phyloP scores from a whole-genome alignment of 306 rosid species.

The Prunus mira region DNA sequence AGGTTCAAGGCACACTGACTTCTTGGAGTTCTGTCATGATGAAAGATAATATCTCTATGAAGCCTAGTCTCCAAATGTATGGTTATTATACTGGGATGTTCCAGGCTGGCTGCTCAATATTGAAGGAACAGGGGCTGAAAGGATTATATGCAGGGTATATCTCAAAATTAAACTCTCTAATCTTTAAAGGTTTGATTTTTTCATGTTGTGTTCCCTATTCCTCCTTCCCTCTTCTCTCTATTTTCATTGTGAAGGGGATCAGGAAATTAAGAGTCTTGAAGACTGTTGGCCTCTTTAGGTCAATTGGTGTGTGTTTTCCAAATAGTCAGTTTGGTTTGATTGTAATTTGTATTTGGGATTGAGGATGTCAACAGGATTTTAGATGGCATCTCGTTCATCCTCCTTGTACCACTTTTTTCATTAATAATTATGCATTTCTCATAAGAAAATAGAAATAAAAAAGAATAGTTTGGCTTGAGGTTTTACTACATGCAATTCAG shows the following conservation, averaged over 20 bases:
- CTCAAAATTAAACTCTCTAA: slow-evolving; percentile 5
- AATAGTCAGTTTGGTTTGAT: neutral
- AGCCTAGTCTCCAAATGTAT: slow-evolving; percentile 55
- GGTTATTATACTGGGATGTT: slow-evolving; percentile 80
- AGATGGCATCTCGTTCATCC: neutral
- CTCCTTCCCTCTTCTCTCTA: neutral
- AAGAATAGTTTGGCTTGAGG: neutral
- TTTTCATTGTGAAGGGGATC: neutral
- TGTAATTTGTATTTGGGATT: neutral
- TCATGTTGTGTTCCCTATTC: neutral
- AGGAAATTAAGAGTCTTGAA: neutral
- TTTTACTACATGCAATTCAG: neutral
- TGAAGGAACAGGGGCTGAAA: slow-evolving; percentile 70
- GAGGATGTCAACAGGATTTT: neutral
- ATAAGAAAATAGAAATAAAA: neutral
- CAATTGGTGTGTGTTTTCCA: neutral
- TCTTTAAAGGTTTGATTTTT: slow-evolving; percentile 11
- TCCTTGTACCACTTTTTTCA: neutral
- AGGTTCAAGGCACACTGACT: slow-evolving; percentile 74
- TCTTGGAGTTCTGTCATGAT: slow-evolving; percentile 62
- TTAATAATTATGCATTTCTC: neutral
- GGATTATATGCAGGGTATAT: slow-evolving; percentile 88
- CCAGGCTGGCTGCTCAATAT: slow-evolving; percentile 81
- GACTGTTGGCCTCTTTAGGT: neutral
- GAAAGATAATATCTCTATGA: slow-evolving; percentile 46